Base-by-base conservation (phyloP, 192 early-diverging fungal species). In the Dissophora globulifera region DNA sequence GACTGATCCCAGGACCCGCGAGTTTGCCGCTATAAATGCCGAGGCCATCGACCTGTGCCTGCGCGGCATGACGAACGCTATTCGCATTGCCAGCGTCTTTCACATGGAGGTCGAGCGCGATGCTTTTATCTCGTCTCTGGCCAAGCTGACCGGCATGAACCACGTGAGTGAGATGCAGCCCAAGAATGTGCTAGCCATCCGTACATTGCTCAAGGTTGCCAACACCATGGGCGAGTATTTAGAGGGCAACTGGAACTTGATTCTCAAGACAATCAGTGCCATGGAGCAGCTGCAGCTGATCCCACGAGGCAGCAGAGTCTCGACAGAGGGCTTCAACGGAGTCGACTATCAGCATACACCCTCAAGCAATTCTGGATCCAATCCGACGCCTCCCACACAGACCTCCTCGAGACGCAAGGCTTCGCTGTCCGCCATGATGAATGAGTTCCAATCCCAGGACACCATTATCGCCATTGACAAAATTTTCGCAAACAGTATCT, bases 141-240 rank as follows among this genome's bases (percentile, higher is more conserved):
- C 91, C 35, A 93, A 94, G 76, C 83, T 98, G 51, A 96, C 96
- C 2, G 88, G 87, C 53, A 83, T 98, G 67, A 88, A 91, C 55
- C 90, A 94, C 54, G 81, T 96, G 50, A 85, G 87, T 19, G 92
- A 95, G 67, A 93, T 98, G 85, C 85, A 85, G 43, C 88, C 91
- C 33, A 98, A 98, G 81, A 94, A 98, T 63, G 87, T 96, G 15
- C 88, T 92, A 56, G 95, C 93, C 0, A 96, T 98, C 67, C 86
- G 90, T 40, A 90, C 92, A 2, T 80, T 98, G 19, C 81, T 98
- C 38, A 91, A 87, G 40, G 85, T 95, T 2, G 93, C 94, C 16
- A 76, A 79, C 46, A 84, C 86, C 1, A 84, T 87, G 22, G 90
- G 90, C 40, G 86, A 89, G 49, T 85, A 86, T 40, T 59, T 91